Evolutionary conservation across 345 rosid species (phyloP).

Genomic region (Leavenworthia alabamica): DNA sequence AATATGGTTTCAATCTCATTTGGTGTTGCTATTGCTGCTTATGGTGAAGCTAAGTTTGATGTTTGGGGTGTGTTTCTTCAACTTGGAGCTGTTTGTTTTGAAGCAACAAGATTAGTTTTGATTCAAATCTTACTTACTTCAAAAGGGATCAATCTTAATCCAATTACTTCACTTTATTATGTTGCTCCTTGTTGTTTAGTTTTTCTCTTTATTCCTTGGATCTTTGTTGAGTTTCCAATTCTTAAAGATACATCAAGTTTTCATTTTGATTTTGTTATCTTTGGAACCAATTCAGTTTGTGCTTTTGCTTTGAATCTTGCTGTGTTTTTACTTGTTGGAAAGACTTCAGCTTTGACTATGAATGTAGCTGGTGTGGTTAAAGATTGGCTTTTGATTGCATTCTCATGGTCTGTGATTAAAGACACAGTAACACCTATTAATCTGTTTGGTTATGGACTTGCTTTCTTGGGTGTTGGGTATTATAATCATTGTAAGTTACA

Average conservation of each 20-base stretch:
- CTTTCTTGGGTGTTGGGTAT: constrained; percentile 84
- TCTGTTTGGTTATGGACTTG: constrained; percentile 77
- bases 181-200: constrained; percentile 86
- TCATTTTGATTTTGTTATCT: constrained; percentile 72
- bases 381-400: constrained; percentile 91
- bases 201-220: constrained; percentile 78
- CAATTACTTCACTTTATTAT: constrained; percentile 77
- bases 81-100: constrained; percentile 86
- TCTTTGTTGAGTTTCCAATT: constrained; percentile 75
- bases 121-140: constrained; percentile 87
- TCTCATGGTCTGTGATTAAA: constrained; percentile 95
- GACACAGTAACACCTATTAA: constrained; percentile 84
- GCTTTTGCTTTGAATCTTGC: constrained; percentile 92
- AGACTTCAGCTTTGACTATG: constrained; percentile 96
- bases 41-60: constrained; percentile 90
- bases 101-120: constrained; percentile 86
- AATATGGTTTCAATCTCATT: constrained; percentile 85
- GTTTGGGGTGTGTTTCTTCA: constrained; percentile 84
- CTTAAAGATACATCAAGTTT: constrained; percentile 72
- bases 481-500: constrained; percentile 86
- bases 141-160: constrained; percentile 79
- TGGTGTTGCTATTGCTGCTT: constrained; percentile 60
- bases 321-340: constrained; percentile 90
- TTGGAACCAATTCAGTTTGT: constrained; percentile 83
- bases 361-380: constrained; percentile 97